phyloP scores from a whole-genome alignment of 2,329 filamentous ascomycete species.

The Hansfordia pulvinata region DNA sequence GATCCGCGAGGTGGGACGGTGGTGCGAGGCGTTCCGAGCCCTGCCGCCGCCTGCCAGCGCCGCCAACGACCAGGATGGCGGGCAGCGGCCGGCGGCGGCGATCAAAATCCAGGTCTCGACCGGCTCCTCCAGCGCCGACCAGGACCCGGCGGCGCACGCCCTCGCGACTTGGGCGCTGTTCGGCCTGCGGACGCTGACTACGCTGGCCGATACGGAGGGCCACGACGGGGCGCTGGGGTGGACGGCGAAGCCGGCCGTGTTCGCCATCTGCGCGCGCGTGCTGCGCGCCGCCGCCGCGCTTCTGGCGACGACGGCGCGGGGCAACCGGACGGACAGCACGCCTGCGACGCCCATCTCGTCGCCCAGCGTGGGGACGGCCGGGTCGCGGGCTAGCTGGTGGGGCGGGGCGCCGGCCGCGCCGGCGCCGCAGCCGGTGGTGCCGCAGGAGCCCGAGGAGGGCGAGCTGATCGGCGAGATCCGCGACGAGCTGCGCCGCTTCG shows the following conservation, averaged over 20 bases:
- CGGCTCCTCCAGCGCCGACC: no score
- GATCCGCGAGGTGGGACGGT: slow-evolving; percentile 57
- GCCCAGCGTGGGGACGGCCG: no score
- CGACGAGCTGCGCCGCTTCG: slow-evolving; percentile 10
- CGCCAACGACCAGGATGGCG: no score
- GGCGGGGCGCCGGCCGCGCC: not conserved
- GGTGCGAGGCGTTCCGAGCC: slow-evolving; percentile 38
- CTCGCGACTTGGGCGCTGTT: slow-evolving; percentile 32
- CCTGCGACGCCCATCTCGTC: no score
- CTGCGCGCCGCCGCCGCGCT: slow-evolving; percentile 24
- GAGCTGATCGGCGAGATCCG: slow-evolving; percentile 3
- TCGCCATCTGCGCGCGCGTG: slow-evolving; percentile 42
- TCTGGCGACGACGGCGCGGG: not conserved
- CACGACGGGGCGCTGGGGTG: slow-evolving; percentile 51
- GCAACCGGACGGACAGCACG: no score
- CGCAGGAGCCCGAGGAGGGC: not conserved
- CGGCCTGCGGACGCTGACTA: slow-evolving; percentile 30
- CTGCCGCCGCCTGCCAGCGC: slow-evolving; percentile 3
- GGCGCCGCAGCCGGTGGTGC: not conserved
- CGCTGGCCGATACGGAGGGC: slow-evolving; percentile 11
- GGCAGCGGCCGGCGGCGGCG: no score
- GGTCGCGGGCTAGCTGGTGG: no score
- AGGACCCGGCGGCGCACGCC: slow-evolving; percentile 8
- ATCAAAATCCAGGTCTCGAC: no score
- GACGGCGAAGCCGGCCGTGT: slow-evolving; percentile 54